Conservation (phyloP, 1,284 basidiomycete genomes). For the Irpex rosettiformis region DNA sequence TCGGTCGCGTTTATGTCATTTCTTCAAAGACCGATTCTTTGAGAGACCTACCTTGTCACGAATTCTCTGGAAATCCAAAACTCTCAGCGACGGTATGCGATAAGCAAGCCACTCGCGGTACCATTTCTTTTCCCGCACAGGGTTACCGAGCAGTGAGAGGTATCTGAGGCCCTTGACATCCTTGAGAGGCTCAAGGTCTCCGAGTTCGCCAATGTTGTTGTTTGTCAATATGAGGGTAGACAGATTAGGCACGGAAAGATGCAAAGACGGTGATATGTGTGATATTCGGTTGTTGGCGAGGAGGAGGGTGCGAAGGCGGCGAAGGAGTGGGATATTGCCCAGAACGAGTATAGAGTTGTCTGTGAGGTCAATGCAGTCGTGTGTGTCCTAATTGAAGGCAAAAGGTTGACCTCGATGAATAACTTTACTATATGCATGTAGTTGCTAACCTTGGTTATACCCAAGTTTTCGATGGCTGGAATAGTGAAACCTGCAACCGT, state of each 20-base stretch:
- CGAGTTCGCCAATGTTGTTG: conserved; percentile 72
- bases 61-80: conserved; percentile 96
- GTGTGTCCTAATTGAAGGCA: conserved; percentile 64
- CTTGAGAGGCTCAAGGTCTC: conserved; percentile 84
- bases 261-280: conserved; percentile 76
- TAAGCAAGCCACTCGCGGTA: conserved; percentile 94
- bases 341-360: conserved; percentile 92
- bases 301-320: conserved; percentile 75
- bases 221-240: conserved; percentile 74
- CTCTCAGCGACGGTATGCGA: conserved; percentile 81
- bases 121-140: conserved; percentile 90
- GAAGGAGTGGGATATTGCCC: conserved; percentile 82
- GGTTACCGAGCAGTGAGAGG: conserved; percentile 86
- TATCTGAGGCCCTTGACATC: conserved; percentile 79
- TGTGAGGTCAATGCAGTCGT: conserved; percentile 93
- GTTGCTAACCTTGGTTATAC: conserved; percentile 84
- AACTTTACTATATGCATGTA: conserved; percentile 15
- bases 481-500: conserved; percentile 84
- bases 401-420: conserved; percentile 4
- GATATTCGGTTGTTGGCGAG: conserved; percentile 89
- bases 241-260: conserved; percentile 82
- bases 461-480: conserved; percentile 98
- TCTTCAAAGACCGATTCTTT: neutral
- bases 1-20: neutral
- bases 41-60: conserved; percentile 81